These are phyloP conservation scores for Kodamaea sagamina DNA, from an alignment of 805 yeast species.

Conservation along the genomic window DNA sequence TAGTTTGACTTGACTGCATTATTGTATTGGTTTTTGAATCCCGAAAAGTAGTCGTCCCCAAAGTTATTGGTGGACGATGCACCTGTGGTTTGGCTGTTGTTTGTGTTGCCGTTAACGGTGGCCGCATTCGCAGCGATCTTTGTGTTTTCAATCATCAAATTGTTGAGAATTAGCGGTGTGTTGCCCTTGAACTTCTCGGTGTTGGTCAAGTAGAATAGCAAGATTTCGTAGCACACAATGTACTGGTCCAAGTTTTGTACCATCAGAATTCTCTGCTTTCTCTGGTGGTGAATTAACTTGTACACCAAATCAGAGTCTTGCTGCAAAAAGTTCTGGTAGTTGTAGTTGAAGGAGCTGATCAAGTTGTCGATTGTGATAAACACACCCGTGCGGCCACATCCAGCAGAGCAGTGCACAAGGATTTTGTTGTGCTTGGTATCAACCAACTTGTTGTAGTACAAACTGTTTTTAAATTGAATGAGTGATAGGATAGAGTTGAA, in stretches of 20 bases:
- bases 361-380: conserved; percentile 30
- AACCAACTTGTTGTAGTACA: conserved; percentile 17
- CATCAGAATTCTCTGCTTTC: conserved; percentile 80
- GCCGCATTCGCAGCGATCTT: not conserved
- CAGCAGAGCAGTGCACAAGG: conserved; percentile 33
- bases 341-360: conserved; percentile 17
- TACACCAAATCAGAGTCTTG: conserved; percentile 55
- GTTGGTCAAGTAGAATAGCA: conserved; percentile 28
- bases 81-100: conserved; percentile 2
- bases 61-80: conserved; percentile 1
- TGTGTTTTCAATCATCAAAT: conserved; percentile 9
- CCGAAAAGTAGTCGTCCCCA: conserved; percentile 15
- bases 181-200: conserved; percentile 12
- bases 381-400: conserved; percentile 34
- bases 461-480: conserved; percentile 34
- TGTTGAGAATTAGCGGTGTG: conserved; percentile 9
- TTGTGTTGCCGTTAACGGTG: not conserved
- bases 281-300: conserved; percentile 61
- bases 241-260: conserved; percentile 80
- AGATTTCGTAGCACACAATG: conserved; percentile 68
- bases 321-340: conserved; percentile 10
- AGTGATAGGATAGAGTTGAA: conserved; percentile 33
- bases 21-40: conserved; percentile 5
- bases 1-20: conserved; percentile 11
- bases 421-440: conserved; percentile 14